Base-by-base conservation (phyloP, 352 stramenopile species). In the Phytopythium chamaehyphon region DNA sequence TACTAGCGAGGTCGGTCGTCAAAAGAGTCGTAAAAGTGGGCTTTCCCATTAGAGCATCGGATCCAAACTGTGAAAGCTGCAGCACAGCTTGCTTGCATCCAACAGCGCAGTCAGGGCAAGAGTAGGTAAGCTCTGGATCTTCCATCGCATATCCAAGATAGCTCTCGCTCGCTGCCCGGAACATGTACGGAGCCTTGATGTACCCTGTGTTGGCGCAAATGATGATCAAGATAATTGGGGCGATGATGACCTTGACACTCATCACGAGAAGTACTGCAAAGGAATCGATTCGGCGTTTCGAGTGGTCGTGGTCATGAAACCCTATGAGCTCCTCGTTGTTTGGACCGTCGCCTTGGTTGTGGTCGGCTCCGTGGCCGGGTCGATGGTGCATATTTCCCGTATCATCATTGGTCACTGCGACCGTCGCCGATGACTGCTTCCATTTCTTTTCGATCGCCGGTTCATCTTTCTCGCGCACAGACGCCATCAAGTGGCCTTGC, bases 201-300 rank as follows among this genome's bases (percentile, higher is more conserved):
- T 71, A 71, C 18, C 53, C 54, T 2, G 62, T 68, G 22, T 71
- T 71, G 38, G 64, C 38, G 35, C 62, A 71, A 40, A 71, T 68
- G 9, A 54, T 51, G 0, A 71, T 47, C 37, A 71, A 38, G 40
- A 71, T 68, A 40, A 71, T 61, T 38, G 62, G 62, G 0, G 62
- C 62, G 18, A 71, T 42, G 12, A 71, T 51, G 38, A 71, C 62
- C 51, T 71, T 71, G 51, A 71, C 64, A 16, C 59, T 65, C 62
- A 71, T 71, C 16, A 71, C 62, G 28, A 71, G 23, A 15, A 71
- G 48, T 19, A 71, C 62, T 4, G 62, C 59, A 24, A 71, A 58
- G 5, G 59, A 59, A 48, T 71, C 62, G 23, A 60, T 68, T 5
- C 54, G 55, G 21, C 47, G 51, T 11, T 36, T 11, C n/a, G 45